Evolutionary conservation across 805 yeast genomes (phyloP), one percentile per base, ranked within the genome.

Genomic region (Starmerella bacillaris): DNA sequence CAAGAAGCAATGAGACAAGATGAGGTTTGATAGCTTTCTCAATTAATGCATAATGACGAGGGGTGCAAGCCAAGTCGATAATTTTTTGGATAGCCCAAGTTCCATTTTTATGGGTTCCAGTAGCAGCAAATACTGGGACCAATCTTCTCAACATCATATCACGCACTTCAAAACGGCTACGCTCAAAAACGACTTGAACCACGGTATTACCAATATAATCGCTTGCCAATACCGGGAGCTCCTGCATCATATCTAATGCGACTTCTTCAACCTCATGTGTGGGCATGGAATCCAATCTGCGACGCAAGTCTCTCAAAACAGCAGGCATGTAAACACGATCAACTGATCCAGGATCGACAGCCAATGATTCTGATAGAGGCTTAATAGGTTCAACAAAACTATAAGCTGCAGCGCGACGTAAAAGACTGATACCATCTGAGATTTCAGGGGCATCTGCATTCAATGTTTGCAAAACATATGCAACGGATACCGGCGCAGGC

Each of bases 71-170:
- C 30, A 74, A 73, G 44, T 73, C 77, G 46, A 89, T 83, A 56
- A 89, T 75, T 56, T 86, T 89, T 56, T 89, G 98, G 18, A 94
- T 92, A 2, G 95, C 96, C 98, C 98, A 89, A 4, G 98, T 89
- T 42, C 98, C 98, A 55, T 89, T 89, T 51, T 89, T 89, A 59
- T 89, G 98, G 37, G 82, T 75, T 47, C 95, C 89, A 64, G 86
- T 76, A 47, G 82, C 92, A 1, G 94, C 79, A 43, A 89, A 61
- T 50, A 67, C 79, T 19, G 84, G 92, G 3, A 76, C 62, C 27
- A 92, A 70, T 43, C 69, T 70, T 48, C 76, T 70, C 37, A 89
- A 65, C 80, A 89, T 77, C 53, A 76, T 68, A 45, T 78, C 75
- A 50, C 80, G 79, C 38, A 83, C 64, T 3, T 74, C 63, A 15